These are phyloP conservation scores for Filosporella fistucella DNA, from an alignment of 495 filamentous ascomycete genomes.

Conservation along the genomic window DNA sequence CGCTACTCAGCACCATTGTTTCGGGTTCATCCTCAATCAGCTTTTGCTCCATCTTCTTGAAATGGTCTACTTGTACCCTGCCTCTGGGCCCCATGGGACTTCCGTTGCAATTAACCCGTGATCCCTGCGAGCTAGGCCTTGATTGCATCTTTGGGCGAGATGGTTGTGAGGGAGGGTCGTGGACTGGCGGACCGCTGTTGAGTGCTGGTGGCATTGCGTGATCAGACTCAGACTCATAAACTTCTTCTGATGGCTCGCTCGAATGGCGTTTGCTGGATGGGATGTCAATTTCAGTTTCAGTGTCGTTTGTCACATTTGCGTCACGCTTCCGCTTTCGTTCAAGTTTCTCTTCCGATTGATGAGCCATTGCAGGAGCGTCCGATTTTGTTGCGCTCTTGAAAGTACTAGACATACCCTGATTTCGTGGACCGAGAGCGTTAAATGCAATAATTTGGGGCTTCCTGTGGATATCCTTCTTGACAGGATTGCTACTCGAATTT, in stretches of 20 bases:
- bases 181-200: not conserved
- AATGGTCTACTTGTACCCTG: constrained; percentile 13
- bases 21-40: too few species aligned
- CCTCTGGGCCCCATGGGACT: constrained; percentile 23
- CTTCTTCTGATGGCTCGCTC: too few species aligned
- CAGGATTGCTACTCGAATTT: constrained; percentile 5
- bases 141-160: not conserved
- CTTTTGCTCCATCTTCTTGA: not conserved
- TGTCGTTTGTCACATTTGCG: not conserved
- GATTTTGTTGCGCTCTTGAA: not conserved
- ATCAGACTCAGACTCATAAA: not conserved
- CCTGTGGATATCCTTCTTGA: not conserved
- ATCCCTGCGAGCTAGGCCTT: constrained; percentile 24
- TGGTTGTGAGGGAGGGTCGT: not conserved
- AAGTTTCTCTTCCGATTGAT: not conserved
- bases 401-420: constrained; percentile 25
- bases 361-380: not conserved
- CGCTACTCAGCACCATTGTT: too few species aligned
- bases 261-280: not conserved
- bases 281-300: not conserved
- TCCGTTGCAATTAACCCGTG: constrained; percentile 27
- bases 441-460: constrained; percentile 26
- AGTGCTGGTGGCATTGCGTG: not conserved
- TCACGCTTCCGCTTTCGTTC: constrained; percentile 12
- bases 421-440: constrained; percentile 22